Percentiles rank a stretch among this genome's conserved stretches.
These are phyloP conservation scores for Haematococcus lacustris DNA, from an alignment of 139 green algal genomes.

Conservation along the genomic window DNA sequence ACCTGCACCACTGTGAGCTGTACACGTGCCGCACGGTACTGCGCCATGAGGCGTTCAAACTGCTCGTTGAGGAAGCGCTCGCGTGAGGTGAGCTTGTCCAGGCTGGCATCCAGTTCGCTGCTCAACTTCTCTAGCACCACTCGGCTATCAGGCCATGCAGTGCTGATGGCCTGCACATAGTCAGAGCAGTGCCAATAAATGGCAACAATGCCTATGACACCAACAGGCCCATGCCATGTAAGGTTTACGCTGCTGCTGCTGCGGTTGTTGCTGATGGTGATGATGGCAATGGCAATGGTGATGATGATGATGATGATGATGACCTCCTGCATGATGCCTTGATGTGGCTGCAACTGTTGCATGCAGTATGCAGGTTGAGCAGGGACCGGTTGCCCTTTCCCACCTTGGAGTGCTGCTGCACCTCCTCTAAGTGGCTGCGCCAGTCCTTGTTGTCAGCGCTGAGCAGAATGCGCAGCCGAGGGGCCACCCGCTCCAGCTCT, in stretches of 20 bases:
- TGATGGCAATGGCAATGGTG: too few relatives aligned
- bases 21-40: constrained; percentile 43
- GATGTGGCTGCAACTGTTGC: too few relatives aligned
- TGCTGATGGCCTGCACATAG: constrained; percentile 34
- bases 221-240: too few relatives aligned
- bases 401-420: constrained; percentile 43
- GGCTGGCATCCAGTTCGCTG: constrained; percentile 31
- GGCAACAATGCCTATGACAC: too few relatives aligned
- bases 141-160: constrained; percentile 35
- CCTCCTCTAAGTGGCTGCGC: constrained; percentile 64
- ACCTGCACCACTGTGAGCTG: constrained; percentile 42
- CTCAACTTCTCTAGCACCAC: constrained; percentile 37
- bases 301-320: too few relatives aligned
- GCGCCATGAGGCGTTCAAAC: constrained; percentile 50
- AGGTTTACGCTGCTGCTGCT: too few relatives aligned
- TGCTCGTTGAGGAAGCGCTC: constrained; percentile 65
- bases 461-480: constrained; percentile 53
- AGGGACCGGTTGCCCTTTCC: too few relatives aligned
- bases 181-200: too few relatives aligned
- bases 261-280: too few relatives aligned
- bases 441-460: constrained; percentile 64
- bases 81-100: constrained; percentile 64
- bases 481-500: constrained; percentile 67
- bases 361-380: too few relatives aligned
- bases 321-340: too few relatives aligned